Evolutionary conservation across 352 stramenopile genomes (phyloP).

Genomic region (Globisporangium iwayamae): DNA sequence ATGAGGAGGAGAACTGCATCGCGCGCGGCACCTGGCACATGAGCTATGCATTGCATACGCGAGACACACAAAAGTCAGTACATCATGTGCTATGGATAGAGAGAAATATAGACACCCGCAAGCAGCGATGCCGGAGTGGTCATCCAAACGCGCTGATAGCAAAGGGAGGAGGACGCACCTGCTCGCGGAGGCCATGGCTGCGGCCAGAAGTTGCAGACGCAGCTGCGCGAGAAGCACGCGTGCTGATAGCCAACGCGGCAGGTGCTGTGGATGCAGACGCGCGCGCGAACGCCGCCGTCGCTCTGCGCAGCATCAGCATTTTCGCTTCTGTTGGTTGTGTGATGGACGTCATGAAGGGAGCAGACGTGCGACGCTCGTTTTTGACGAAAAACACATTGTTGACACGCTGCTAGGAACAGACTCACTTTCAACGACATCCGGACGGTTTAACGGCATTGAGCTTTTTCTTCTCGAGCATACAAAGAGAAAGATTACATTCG

Average conservation of each 20-base stretch:
- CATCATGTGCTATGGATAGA: background rate
- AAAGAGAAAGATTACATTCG: no score
- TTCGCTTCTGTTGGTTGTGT: background rate
- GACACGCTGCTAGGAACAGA: background rate
- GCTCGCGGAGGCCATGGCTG: background rate
- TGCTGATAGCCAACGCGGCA: background rate
- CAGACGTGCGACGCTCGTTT: background rate
- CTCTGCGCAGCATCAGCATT: background rate
- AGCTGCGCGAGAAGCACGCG: background rate
- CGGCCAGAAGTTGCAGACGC: background rate
- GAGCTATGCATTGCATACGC: background rate
- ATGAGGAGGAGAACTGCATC: conserved; percentile 9
- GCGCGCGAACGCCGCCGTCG: background rate
- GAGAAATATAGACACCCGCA: background rate
- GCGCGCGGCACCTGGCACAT: conserved; percentile 1
- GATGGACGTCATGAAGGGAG: background rate
- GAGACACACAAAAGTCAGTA: background rate
- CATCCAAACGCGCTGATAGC: no score
- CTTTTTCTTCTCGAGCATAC: no score
- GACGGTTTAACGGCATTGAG: no score
- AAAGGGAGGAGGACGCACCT: background rate
- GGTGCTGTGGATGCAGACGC: background rate
- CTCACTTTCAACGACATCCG: no score
- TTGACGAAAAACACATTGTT: background rate
- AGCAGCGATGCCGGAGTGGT: background rate